A percentile compares a stretch with the other conserved stretches of the same genome.
Conservation (phyloP, 257 asterid genomes). For the Nicotiana tomentosiformis region DNA sequence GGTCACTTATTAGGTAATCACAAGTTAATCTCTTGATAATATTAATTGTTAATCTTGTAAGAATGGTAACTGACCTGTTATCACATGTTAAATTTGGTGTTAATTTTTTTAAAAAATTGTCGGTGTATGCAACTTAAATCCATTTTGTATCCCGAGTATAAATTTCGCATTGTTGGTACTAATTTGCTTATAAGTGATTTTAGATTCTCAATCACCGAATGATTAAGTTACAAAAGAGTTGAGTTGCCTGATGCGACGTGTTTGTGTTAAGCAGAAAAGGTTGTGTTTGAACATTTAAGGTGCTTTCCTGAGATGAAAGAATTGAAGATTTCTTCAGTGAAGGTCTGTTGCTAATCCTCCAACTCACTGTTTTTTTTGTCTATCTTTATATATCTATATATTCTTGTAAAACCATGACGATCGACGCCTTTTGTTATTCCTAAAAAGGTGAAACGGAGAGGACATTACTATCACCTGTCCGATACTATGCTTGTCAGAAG, state of each 20-base stretch:
- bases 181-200: background rate
- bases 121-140: too few relatives aligned
- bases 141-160: too few relatives aligned
- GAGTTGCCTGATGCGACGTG: background rate
- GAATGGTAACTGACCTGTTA: too few relatives aligned
- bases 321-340: constrained; percentile 32
- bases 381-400: background rate
- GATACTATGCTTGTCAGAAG: constrained; percentile 48
- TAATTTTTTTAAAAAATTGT: too few relatives aligned
- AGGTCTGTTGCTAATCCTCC: constrained; percentile 33
- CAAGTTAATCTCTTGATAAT: too few relatives aligned
- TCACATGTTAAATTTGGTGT: too few relatives aligned
- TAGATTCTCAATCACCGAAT: background rate
- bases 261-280: constrained; percentile 41
- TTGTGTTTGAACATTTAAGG: constrained; percentile 37
- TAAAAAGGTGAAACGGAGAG: constrained; percentile 43
- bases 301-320: constrained; percentile 48
- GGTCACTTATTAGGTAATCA: too few relatives aligned
- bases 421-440: constrained; percentile 5
- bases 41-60: too few relatives aligned
- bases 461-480: constrained; percentile 41
- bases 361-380: background rate
- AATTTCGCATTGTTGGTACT: too few relatives aligned
- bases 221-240: background rate
- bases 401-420: background rate